Percentiles rank a stretch among this genome's conserved stretches.
phyloP scores from a whole-genome alignment of 2,329 filamentous ascomycete genomes.

The Hypomyces perniciosus region DNA sequence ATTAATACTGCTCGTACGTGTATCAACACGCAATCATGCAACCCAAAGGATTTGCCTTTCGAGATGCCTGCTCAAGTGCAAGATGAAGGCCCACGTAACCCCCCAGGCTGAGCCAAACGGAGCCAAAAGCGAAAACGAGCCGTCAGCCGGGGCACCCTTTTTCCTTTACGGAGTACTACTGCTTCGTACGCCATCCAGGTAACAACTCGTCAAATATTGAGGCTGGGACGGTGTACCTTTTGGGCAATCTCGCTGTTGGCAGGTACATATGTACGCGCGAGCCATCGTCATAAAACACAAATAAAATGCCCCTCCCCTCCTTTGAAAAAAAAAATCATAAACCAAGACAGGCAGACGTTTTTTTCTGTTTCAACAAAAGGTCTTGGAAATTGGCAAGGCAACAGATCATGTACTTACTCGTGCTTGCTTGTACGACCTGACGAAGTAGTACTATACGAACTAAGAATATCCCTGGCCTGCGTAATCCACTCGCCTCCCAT shows the following conservation, averaged over 20 bases:
- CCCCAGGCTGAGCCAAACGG: background rate
- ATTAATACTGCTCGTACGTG: slow-evolving; percentile 3
- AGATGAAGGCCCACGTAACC: background rate
- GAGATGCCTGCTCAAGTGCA: background rate
- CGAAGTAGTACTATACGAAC: background rate
- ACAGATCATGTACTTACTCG: background rate
- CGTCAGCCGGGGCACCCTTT: background rate
- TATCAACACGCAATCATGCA: slow-evolving; percentile 7
- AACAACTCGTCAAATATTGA: background rate
- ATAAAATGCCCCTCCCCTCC: background rate
- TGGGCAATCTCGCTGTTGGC: background rate
- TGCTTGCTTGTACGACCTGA: no score
- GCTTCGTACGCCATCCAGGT: background rate
- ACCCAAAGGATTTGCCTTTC: background rate
- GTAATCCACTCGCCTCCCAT: slow-evolving; percentile 1
- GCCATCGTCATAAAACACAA: background rate
- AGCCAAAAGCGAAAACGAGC: background rate
- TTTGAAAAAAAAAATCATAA: background rate
- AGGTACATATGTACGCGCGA: background rate
- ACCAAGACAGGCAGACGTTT: background rate
- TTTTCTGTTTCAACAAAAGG: background rate
- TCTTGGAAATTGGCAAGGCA: slow-evolving; percentile 1
- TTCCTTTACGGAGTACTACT: background rate
- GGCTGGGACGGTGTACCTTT: no score
- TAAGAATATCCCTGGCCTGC: slow-evolving; percentile 7